These are phyloP conservation scores for Aureobasidium leucospermi DNA, from an alignment of 2,329 filamentous ascomycete species.

Conservation along the genomic window DNA sequence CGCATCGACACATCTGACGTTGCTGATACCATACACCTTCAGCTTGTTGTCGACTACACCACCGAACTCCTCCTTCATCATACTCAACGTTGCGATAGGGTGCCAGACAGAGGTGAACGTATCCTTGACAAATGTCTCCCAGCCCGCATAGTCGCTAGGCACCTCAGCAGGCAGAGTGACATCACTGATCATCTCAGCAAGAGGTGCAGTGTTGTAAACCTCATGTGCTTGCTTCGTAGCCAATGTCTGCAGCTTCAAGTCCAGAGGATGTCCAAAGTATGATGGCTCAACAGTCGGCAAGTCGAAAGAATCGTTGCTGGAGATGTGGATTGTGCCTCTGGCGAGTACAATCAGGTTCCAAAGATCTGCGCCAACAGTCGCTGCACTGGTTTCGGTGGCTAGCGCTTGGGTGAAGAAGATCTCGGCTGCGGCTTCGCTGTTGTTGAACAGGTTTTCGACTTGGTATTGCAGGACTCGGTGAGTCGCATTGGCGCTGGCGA, in stretches of 20 bases:
- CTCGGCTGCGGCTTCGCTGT: conserved; percentile 20
- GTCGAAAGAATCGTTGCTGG: conserved; percentile 22
- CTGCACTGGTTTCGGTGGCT: conserved; percentile 17
- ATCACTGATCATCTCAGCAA: conserved; percentile 22
- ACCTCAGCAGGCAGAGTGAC: conserved; percentile 22
- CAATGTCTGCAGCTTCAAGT: conserved; percentile 29
- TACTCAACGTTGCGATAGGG: conserved; percentile 23
- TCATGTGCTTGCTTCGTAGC: conserved; percentile 27
- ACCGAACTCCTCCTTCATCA: conserved; percentile 23
- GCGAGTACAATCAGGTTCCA: conserved; percentile 29
- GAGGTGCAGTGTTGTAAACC: conserved; percentile 20
- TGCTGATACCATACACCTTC: conserved; percentile 19
- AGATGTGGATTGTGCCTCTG: conserved; percentile 22
- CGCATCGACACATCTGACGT: conserved; percentile 19
- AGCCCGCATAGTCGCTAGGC: conserved; percentile 16
- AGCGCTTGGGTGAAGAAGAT: conserved; percentile 33
- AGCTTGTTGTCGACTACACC: conserved; percentile 20
- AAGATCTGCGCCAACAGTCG: conserved; percentile 28
- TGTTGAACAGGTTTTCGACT: conserved; percentile 22
- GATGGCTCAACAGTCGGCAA: conserved; percentile 35
- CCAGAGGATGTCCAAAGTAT: conserved; percentile 35
- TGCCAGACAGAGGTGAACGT: conserved; percentile 25
- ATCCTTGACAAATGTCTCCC: conserved; percentile 21
- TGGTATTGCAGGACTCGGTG: conserved; percentile 19
- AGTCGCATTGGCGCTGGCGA: conserved; percentile 20